Base-by-base conservation (phyloP, 495 filamentous ascomycete species). In the Aspergillus leporis region DNA sequence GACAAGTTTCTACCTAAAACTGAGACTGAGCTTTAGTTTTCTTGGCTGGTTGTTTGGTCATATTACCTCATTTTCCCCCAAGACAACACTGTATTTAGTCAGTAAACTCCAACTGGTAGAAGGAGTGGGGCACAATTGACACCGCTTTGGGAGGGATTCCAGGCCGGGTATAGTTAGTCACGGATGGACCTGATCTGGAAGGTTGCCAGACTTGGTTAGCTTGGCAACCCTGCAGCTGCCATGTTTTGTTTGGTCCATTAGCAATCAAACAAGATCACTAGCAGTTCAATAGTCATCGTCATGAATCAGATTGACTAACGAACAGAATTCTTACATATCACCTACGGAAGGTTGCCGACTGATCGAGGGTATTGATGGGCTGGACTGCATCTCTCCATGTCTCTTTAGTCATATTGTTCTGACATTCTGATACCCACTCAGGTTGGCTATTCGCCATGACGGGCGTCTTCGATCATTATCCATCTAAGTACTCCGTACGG, bases 151-250 rank as follows among this genome's bases (percentile, higher is more conserved):
- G 54, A 41, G 10, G 21, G 10, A 47, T 22, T 23, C 43, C 43
- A 5, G 7, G 18, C 43, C 21, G 43, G 19, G 43, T 47, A n/a
- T n/a, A n/a, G n/a, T 47, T 47, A 47, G 43, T 47, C 43, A 47
- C 43, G 14, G 18, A 45, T 45, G 18, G 43, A 22, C 36, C 31
- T 45, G 55, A 57, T 55, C 53, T 55, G 53, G 40, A 55, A 55
- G 41, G 28, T 57, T 54, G n/a, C 51, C 55, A 31, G 31, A 49
- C 45, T 22, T 45, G 23, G 43, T 22, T 22, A 40, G 53, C 53
- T 54, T 25, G 34, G 22, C 43, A 47, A 5, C 51, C 28, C 13
- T 36, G 51, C 51, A 22, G 30, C n/a, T 45, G 41, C 41, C 41
- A 40, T 40, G 36, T 28, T 14, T 36, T 36, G 13, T 45, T 45